A percentile compares a stretch with the other conserved stretches of the same genome.
phyloP scores from a whole-genome alignment of 306 rosid species.

The Trichosanthes cucumerina region DNA sequence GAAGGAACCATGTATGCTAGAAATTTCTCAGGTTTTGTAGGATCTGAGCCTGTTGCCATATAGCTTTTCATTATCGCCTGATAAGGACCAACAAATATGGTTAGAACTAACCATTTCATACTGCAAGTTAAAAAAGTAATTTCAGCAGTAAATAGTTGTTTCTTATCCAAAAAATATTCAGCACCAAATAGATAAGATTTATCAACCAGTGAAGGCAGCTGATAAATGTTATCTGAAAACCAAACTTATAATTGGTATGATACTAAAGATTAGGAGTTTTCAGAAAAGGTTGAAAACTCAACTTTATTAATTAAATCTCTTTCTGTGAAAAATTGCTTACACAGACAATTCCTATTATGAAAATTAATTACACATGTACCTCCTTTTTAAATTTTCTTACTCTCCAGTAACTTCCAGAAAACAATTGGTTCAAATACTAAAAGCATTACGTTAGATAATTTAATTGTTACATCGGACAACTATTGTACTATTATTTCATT shows the following conservation, averaged over 20 bases:
- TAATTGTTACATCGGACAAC: background rate
- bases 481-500: background rate
- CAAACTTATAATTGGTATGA: background rate
- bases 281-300: background rate
- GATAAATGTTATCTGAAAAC: background rate
- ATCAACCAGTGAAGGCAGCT: background rate
- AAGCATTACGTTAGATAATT: background rate
- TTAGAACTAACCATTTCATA: background rate
- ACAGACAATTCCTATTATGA: background rate
- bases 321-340: background rate
- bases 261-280: background rate
- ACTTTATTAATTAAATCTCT: background rate
- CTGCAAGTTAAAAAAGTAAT: background rate
- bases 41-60: conserved; percentile 52
- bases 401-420: background rate
- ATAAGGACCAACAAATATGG: conserved; percentile 5
- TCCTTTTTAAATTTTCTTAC: background rate
- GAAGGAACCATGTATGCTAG: conserved; percentile 92
- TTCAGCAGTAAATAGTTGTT: background rate
- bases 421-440: background rate
- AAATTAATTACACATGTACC: background rate
- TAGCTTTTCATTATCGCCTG: conserved; percentile 97
- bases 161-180: background rate
- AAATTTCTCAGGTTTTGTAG: conserved; percentile 77
- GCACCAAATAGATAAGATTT: background rate